Evolutionary conservation across 1,139 yeast genomes (phyloP), one percentile per base, ranked within the genome.

Genomic region (Saccharomycopsis crataegensis): DNA sequence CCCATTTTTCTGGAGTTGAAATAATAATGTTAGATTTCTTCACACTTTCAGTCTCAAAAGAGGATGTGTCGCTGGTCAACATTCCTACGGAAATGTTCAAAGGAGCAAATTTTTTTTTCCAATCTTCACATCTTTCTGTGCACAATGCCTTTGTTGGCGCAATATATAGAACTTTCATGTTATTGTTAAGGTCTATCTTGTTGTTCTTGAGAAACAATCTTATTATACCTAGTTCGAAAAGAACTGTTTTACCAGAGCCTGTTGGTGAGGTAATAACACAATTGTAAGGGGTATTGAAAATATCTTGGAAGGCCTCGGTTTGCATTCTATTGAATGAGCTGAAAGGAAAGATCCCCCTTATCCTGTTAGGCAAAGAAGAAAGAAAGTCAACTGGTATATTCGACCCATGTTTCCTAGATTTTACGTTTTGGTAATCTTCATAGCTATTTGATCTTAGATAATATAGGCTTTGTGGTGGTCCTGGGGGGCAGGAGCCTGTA

Each of bases 1-100:
- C 83, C 81, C 82, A 78, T 63, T 78, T 79, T 62, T 79, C 83
- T 1, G 83, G 82, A 0, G 83, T 79, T 1, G 81, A 72, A 8
- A 79, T 70, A 8, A 79, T 74, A 4, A 79, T 68, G 49, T 75
- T 73, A 3, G 78, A 70, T 33, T 63, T 69, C 57, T 70, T 70
- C 0, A 75, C 75, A 28, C 64, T 67, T 6, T 73, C 76, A 2
- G 74, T 62, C 52, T 77, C 80, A 9, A 63, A 54, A 9, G 64
- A 63, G 2, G 72, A 62, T 0, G 80, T 75, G 59, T 78, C 83
- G 51, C 81, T 72, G 0, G 83, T 78, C 44, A 79, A 62, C 42
- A 75, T 63, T 0, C 79, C 80, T 7, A 78, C 77, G 3, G 68
- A 62, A 11, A 75, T 57, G 11, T 70, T 68, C 7, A 72, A 59